Conservation (phyloP, 2,329 filamentous ascomycete genomes). For the Xylaria sp. region DNA sequence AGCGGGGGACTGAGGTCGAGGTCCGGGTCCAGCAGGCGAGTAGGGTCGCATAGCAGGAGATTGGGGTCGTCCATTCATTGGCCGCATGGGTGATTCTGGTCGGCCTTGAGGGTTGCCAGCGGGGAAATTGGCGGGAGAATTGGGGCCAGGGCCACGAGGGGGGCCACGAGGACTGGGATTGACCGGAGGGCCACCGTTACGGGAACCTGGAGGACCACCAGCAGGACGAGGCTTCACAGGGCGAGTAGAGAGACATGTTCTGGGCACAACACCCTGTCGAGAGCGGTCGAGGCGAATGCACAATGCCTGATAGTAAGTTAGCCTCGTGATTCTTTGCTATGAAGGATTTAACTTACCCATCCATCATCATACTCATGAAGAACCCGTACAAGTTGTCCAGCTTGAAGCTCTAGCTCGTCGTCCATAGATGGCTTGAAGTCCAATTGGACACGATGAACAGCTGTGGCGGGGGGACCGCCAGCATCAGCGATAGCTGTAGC, state of each 20-base stretch:
- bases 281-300: conserved; percentile 91
- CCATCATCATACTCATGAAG: conserved; percentile 98
- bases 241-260: conserved; percentile 91
- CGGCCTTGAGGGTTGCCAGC: conserved; percentile 49
- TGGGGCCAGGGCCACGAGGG: conserved; percentile 50
- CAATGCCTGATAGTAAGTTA: conserved; percentile 71
- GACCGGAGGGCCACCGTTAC: conserved; percentile 63
- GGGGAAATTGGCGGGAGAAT: conserved; percentile 49
- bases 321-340: conserved; percentile 7
- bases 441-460: conserved; percentile 92
- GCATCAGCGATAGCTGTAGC: conserved; percentile 71
- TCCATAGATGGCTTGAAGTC: conserved; percentile 94
- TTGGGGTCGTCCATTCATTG: conserved; percentile 46
- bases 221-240: conserved; percentile 85
- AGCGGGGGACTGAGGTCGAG: conserved; percentile 36
- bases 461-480: conserved; percentile 65
- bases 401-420: conserved; percentile 84
- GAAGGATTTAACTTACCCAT: conserved; percentile 74
- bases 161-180: conserved; percentile 52
- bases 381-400: conserved; percentile 86
- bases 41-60: conserved; percentile 49
- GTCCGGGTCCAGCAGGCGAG: conserved; percentile 47
- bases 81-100: conserved; percentile 51
- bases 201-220: conserved; percentile 54
- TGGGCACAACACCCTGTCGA: conserved; percentile 90